These are phyloP conservation scores for Aspergillus kassunensis DNA, from an alignment of 495 filamentous ascomycete genomes.

Conservation along the genomic window DNA sequence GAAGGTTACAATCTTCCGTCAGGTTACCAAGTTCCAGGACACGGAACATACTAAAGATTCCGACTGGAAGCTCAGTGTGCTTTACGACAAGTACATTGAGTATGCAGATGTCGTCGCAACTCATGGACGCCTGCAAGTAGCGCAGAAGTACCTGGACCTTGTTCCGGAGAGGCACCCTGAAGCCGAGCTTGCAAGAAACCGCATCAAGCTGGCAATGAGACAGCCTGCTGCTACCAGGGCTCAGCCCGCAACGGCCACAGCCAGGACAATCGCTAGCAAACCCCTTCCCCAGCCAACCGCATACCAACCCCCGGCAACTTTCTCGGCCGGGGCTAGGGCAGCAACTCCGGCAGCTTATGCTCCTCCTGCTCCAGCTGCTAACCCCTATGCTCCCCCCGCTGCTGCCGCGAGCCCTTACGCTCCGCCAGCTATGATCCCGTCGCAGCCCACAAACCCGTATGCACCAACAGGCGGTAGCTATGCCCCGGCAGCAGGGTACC, in stretches of 20 bases:
- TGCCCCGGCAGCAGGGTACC: slow-evolving; percentile 42
- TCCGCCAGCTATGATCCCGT: slow-evolving; percentile 43
- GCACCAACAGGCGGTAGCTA: slow-evolving; percentile 40
- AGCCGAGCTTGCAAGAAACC: slow-evolving; percentile 80
- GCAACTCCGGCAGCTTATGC: slow-evolving; percentile 28
- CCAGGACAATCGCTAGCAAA: slow-evolving; percentile 26
- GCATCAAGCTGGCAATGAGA: slow-evolving; percentile 79
- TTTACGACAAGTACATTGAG: slow-evolving; percentile 95
- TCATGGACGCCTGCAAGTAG: slow-evolving; percentile 80
- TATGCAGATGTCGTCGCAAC: slow-evolving; percentile 93
- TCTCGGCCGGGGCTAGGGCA: slow-evolving; percentile 26
- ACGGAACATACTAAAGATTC: slow-evolving; percentile 60
- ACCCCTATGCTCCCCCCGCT: slow-evolving; percentile 31
- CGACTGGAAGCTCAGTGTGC: slow-evolving; percentile 81
- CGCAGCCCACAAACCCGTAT: slow-evolving; percentile 55
- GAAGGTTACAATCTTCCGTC: slow-evolving; percentile 95
- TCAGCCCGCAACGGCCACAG: slow-evolving; percentile 26
- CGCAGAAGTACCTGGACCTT: slow-evolving; percentile 87
- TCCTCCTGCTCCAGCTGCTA: slow-evolving; percentile 22
- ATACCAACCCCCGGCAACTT: slow-evolving; percentile 39
- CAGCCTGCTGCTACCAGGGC: slow-evolving; percentile 51
- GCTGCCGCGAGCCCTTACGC: slow-evolving; percentile 57
- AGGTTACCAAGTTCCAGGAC: slow-evolving; percentile 89
- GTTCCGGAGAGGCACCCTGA: slow-evolving; percentile 82
- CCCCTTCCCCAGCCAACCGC: slow-evolving; percentile 37